Evolutionary conservation across 352 stramenopile genomes (phyloP).

Genomic region (Globisporangium perplexum): DNA sequence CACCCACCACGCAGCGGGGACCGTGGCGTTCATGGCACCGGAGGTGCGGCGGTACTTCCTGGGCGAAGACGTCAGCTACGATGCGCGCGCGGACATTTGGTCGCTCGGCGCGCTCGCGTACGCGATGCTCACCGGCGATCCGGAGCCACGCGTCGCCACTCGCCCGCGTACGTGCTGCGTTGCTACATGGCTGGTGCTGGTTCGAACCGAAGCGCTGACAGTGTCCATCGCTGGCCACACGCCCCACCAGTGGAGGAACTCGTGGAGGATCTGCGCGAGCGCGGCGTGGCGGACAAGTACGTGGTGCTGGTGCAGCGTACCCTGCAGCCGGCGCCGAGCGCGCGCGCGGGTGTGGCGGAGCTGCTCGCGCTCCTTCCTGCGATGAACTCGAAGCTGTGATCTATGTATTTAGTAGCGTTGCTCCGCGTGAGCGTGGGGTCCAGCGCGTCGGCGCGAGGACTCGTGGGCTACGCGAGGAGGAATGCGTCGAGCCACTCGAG

Average conservation of each 20-base stretch:
- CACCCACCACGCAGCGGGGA: slow-evolving; percentile 69
- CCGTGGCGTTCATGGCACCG: slow-evolving; percentile 76
- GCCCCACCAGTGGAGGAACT: slow-evolving; percentile 44
- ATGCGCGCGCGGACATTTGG: slow-evolving; percentile 69
- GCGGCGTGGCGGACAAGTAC: slow-evolving; percentile 25
- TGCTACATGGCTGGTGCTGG: neutral
- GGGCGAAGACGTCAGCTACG: slow-evolving; percentile 62
- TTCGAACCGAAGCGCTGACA: neutral
- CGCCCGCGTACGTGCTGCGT: slow-evolving; percentile 32
- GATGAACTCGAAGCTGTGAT: slow-evolving; percentile 42
- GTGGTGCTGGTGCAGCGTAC: slow-evolving; percentile 32
- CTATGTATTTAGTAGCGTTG: slow-evolving; percentile 25
- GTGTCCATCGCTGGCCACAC: neutral
- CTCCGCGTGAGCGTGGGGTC: neutral
- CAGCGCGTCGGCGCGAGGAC: neutral
- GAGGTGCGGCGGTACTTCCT: slow-evolving; percentile 74
- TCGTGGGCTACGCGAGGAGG: slow-evolving; percentile 19
- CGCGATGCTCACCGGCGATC: slow-evolving; percentile 59
- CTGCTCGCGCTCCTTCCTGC: slow-evolving; percentile 31
- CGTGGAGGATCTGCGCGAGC: slow-evolving; percentile 32
- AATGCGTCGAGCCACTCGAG: slow-evolving; percentile 74
- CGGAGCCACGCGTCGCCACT: slow-evolving; percentile 62
- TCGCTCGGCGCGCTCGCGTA: slow-evolving; percentile 70
- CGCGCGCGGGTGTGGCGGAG: slow-evolving; percentile 35
- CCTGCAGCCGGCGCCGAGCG: slow-evolving; percentile 31